Percentiles rank a stretch among this genome's conserved stretches.
Evolutionary conservation across 2,329 filamentous ascomycete genomes (phyloP).

Genomic region (Colletotrichum siamense): DNA sequence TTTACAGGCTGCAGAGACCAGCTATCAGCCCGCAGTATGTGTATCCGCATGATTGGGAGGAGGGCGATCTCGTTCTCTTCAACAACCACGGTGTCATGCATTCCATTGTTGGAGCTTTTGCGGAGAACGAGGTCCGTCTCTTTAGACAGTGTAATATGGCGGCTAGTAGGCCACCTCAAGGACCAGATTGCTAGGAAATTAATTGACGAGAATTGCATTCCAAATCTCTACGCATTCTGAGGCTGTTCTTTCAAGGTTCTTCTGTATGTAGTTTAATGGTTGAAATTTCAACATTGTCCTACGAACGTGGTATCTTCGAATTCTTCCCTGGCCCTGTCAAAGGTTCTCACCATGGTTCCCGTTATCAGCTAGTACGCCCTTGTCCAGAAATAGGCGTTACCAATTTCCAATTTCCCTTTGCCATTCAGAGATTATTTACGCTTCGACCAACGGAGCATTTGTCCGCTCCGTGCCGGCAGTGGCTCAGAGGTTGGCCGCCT

Average conservation of each 20-base stretch:
- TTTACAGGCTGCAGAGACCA: neutral
- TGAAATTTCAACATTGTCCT: neutral
- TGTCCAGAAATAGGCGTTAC: neutral
- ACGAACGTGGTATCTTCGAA: neutral
- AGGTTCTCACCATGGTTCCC: neutral
- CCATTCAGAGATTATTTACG: neutral
- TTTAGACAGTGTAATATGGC: neutral
- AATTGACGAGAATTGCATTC: no score
- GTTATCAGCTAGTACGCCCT: neutral
- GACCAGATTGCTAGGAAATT: neutral
- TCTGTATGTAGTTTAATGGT: neutral
- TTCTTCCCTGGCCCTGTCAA: neutral
- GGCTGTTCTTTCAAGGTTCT: neutral
- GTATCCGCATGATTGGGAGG: neutral
- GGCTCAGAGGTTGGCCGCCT: neutral
- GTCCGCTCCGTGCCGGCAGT: neutral
- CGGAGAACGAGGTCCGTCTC: neutral
- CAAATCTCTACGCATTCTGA: neutral
- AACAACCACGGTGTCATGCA: neutral
- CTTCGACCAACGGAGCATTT: neutral
- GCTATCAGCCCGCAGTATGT: neutral
- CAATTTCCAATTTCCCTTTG: neutral
- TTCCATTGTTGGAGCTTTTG: neutral
- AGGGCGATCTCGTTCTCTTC: neutral
- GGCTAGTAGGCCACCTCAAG: neutral